These are phyloP conservation scores for Saccharomyces hybrid DNA, from an alignment of 1,139 yeast genomes.

Conservation along the genomic window DNA sequence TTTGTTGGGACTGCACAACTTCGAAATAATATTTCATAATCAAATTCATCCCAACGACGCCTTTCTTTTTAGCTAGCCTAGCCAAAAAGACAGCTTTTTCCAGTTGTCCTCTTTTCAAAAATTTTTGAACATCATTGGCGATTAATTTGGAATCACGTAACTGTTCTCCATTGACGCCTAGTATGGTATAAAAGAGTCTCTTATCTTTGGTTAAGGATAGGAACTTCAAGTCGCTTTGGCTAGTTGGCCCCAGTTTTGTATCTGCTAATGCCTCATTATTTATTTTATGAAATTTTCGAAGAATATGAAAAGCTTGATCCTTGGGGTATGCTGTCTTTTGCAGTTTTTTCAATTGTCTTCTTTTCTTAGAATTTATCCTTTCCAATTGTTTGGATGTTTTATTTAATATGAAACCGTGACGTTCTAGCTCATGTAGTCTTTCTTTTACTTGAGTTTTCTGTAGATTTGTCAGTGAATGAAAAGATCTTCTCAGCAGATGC, in stretches of 20 bases:
- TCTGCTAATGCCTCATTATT: slow-evolving; percentile 21
- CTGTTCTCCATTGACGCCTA: slow-evolving; percentile 53
- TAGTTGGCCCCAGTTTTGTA: slow-evolving; percentile 32
- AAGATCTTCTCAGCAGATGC: not conserved
- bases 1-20: slow-evolving; percentile 34
- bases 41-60: slow-evolving; percentile 56
- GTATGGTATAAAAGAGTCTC: slow-evolving; percentile 41
- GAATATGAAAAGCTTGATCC: slow-evolving; percentile 24
- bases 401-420: slow-evolving; percentile 11
- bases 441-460: slow-evolving; percentile 13
- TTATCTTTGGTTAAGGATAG: slow-evolving; percentile 34
- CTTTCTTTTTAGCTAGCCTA: slow-evolving; percentile 43
- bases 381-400: slow-evolving; percentile 20
- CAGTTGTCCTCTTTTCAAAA: slow-evolving; percentile 42
- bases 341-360: slow-evolving; percentile 12
- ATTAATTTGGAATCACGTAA: slow-evolving; percentile 50
- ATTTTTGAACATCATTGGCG: slow-evolving; percentile 44
- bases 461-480: not conserved
- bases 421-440: slow-evolving; percentile 18
- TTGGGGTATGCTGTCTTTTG: slow-evolving; percentile 28
- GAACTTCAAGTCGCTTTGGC: slow-evolving; percentile 30
- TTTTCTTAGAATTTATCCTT: slow-evolving; percentile 12
- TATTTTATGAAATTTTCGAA: slow-evolving; percentile 17
- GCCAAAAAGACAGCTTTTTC: slow-evolving; percentile 50
- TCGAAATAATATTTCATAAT: slow-evolving; percentile 45